Evolutionary conservation across 2,329 filamentous ascomycete species (phyloP).

Genomic region (Ophiocordyceps robertsii): DNA sequence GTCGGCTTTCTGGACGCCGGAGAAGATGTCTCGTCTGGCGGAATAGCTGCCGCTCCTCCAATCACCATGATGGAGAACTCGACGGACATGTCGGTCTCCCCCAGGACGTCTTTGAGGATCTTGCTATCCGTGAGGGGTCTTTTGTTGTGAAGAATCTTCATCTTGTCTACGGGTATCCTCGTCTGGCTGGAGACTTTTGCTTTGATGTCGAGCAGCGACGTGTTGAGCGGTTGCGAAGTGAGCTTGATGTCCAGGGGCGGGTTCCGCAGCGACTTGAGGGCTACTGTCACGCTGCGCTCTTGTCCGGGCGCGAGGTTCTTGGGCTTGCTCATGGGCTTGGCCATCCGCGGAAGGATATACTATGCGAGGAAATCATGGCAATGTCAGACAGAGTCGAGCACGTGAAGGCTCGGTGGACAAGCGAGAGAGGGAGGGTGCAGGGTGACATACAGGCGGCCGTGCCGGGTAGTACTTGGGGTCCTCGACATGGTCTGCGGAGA

Average conservation of each 20-base stretch:
- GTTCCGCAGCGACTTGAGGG: slow-evolving; percentile 66
- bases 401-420: neutral
- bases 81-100: slow-evolving; percentile 33
- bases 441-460: slow-evolving; percentile 51
- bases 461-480: slow-evolving; percentile 68
- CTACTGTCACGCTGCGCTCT: slow-evolving; percentile 41
- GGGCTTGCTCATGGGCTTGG: slow-evolving; percentile 39
- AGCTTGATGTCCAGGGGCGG: slow-evolving; percentile 57
- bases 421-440: neutral
- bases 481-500: slow-evolving; percentile 82
- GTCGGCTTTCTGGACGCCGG: slow-evolving; percentile 11
- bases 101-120: slow-evolving; percentile 59
- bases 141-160: slow-evolving; percentile 77
- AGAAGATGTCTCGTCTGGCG: slow-evolving; percentile 24
- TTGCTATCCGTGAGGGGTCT: slow-evolving; percentile 73
- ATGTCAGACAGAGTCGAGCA: neutral
- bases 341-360: slow-evolving; percentile 61
- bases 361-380: slow-evolving; percentile 16
- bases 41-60: slow-evolving; percentile 44
- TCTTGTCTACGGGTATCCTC: slow-evolving; percentile 56
- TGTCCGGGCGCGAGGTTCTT: slow-evolving; percentile 34
- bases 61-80: slow-evolving; percentile 86
- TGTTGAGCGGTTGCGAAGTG: slow-evolving; percentile 46
- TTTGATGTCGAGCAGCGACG: slow-evolving; percentile 71
- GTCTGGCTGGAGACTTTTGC: slow-evolving; percentile 49